Evolutionary conservation across 1,284 basidiomycete species (phyloP).

Genomic region (Trichosporon coremiiforme): DNA sequence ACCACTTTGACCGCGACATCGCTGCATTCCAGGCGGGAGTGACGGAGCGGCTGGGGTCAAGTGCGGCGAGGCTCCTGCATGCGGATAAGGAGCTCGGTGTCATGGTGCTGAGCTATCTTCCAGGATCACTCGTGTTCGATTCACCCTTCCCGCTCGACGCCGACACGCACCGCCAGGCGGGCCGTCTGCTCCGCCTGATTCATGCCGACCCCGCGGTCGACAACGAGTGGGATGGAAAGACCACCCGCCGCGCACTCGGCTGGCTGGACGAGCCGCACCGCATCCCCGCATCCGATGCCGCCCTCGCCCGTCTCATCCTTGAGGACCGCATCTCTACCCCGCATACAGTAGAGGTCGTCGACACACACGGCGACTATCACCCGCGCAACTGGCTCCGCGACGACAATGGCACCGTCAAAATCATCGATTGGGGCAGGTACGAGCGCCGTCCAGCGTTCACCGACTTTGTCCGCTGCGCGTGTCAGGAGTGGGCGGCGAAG

Average conservation of each 20-base stretch:
- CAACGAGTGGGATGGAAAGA: not conserved
- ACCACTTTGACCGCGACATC: not conserved
- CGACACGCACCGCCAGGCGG: slow-evolving; percentile 1
- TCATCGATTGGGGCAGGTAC: slow-evolving; percentile 6
- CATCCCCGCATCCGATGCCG: not conserved
- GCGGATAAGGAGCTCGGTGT: not conserved
- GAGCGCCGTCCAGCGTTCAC: slow-evolving; percentile 13
- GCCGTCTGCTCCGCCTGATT: not conserved
- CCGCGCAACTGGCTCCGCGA: slow-evolving; percentile 15
- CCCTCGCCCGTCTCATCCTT: not conserved
- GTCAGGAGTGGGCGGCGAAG: slow-evolving; percentile 6
- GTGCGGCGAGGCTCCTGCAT: not conserved
- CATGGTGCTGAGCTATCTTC: not conserved
- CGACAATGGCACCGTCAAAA: not conserved
- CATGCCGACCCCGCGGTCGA: not conserved
- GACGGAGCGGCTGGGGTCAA: not conserved
- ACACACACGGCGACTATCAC: slow-evolving; percentile 15
- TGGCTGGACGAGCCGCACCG: not conserved
- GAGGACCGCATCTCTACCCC: not conserved
- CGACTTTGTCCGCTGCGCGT: slow-evolving; percentile 10
- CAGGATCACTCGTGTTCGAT: not conserved
- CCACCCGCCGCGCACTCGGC: not conserved
- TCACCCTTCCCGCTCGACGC: not conserved
- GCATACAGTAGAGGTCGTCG: not conserved
- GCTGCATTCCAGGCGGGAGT: not conserved